Base-by-base conservation (phyloP, 495 filamentous ascomycete species). In the Saxispiralis lemnorum region DNA sequence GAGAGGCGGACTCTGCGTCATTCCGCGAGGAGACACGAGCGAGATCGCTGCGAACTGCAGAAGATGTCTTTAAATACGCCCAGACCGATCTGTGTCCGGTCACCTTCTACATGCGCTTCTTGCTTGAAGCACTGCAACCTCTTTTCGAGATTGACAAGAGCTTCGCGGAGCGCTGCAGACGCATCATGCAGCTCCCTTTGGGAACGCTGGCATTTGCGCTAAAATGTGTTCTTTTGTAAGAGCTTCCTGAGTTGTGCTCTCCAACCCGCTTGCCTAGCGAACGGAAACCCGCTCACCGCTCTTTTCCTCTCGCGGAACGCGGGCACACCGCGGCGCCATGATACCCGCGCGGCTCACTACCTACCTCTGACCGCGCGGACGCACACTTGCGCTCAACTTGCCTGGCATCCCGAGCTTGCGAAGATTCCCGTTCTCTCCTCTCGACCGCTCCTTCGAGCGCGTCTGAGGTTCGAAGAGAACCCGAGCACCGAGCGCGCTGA, bases 221-320 rank as follows among this genome's bases (percentile, higher is more conserved):
- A 52, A 50, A 53, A 38, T 53, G 50, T 33, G 45, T 53, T 41
- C 43, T 47, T 33, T 48, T 42, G 41, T 39, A 37, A 40, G 50
- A 42, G 50, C 24, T 49, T 48, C 41, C 49, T 46, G 58, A 31
- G 58, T 60, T 46, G 52, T 58, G 58, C 56, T 51, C 51, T 58
- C 51, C 49, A 47, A 53, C 46, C 55, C 42, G 16, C 47, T 49
- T 53, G 46, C 5, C 32, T 41, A 43, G 53, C 45, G 52, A 51
- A 38, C 46, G 42, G 51, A 52, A 48, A 52, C 49, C 49, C 41
- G 40, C 32, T 52, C 31, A 37, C 6, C 9, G 16, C 9, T 28
- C 41, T 19, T 39, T 43, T 50, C 31, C 41, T 32, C 41, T n/a
- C 36, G 34, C 43, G 36, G 45, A 44, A 46, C 18, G 37, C 39